Base-by-base conservation (phyloP, 2,329 filamentous ascomycete genomes). In the Hypoxylon sp. region DNA sequence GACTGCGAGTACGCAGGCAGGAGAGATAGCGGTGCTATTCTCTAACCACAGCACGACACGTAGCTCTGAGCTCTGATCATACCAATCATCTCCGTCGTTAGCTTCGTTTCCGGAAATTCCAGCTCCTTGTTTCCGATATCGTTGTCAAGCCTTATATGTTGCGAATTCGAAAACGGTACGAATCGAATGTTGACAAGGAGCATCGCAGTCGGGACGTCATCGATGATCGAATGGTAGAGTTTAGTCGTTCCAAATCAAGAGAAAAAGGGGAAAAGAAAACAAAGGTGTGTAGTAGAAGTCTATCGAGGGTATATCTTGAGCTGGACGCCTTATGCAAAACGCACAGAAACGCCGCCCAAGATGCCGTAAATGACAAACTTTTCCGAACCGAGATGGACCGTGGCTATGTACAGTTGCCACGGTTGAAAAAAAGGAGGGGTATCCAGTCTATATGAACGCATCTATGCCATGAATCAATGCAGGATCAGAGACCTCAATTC, bases 371-470 rank as follows among this genome's bases (percentile, higher is more conserved):
- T 50, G 69, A 71, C 72, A 70, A 74, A 74, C 73, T 73, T 73
- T 77, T 75, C 74, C 73, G 71, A 74, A 67, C 68, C 75, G 67
- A 74, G 73, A 53, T 64, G 39, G 44, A 33, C 35, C 48, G 58
- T 64, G 63, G 52, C 53, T 67, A 61, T 72, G 58, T 74, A 72
- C 60, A 66, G 60, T 58, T 62, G 59, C 63, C 65, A 70, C 50
- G 65, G 57, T 59, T 50, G 56, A 66, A 65, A 58, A 54, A 47
- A 39, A 52, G 17, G 33, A 61, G 59, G 75, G 75, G 76, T 77
- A 77, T 77, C 75, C 76, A 76, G 74, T 77, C 76, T 77, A 77
- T 77, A 72, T 65, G 71, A 66, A 70, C 68, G 59, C 44, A 29
- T 75, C 74, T 76, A 75, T 76, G 74, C 62, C 70, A 68, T 74